phyloP scores from a whole-genome alignment of 345 rosid genomes.

The Durio zibethinus region DNA sequence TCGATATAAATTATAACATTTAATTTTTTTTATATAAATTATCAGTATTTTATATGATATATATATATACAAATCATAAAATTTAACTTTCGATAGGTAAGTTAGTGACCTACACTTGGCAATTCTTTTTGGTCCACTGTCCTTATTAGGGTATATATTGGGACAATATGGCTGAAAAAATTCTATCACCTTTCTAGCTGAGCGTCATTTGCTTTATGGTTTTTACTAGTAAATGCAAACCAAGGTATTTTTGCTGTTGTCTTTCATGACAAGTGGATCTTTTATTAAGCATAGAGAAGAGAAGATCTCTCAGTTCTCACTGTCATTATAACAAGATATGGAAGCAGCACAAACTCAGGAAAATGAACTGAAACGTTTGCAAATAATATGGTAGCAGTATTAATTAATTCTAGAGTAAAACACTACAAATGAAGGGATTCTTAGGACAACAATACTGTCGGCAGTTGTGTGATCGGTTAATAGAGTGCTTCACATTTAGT shows the following conservation, averaged over 20 bases:
- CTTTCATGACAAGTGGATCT: not conserved
- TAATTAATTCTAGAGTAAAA: not conserved
- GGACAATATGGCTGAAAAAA: too few relatives aligned
- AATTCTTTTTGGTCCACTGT: too few relatives aligned
- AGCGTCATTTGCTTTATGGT: conserved; percentile 11
- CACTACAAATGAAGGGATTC: not conserved
- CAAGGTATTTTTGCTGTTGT: not conserved
- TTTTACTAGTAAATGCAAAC: not conserved
- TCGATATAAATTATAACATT: too few relatives aligned
- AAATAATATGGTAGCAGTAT: not conserved
- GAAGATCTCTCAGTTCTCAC: not conserved
- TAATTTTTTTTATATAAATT: too few relatives aligned
- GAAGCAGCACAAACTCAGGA: conserved; percentile 12
- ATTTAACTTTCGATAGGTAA: too few relatives aligned
- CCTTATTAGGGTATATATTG: too few relatives aligned
- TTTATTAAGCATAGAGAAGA: not conserved
- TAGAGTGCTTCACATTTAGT: too few relatives aligned
- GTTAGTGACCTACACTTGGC: too few relatives aligned
- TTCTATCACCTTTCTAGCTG: conserved; percentile 3
- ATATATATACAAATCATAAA: too few relatives aligned
- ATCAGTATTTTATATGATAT: too few relatives aligned
- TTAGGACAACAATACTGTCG: not conserved
- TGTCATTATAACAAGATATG: not conserved
- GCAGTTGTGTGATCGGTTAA: too few relatives aligned
- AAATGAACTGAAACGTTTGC: conserved; percentile 7